A percentile compares a stretch with the other conserved stretches of the same genome.
These are phyloP conservation scores for Alternaria triticimaculans DNA, from an alignment of 2,329 filamentous ascomycete species.

Conservation along the genomic window DNA sequence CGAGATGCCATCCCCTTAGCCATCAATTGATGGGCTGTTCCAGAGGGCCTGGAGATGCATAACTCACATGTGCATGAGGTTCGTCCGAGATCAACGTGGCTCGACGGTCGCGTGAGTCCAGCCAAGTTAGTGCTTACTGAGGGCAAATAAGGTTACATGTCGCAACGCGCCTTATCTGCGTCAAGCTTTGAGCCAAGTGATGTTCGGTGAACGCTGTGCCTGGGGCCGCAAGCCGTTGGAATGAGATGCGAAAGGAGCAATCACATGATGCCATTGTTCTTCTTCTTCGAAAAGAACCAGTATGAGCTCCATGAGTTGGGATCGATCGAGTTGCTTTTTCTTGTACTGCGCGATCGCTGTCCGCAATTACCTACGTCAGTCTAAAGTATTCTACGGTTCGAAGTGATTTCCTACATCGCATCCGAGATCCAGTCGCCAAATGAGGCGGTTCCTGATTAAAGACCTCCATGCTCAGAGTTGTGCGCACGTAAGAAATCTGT, in stretches of 20 bases:
- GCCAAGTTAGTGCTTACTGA: not conserved
- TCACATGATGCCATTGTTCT: not conserved
- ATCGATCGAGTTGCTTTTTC: not conserved
- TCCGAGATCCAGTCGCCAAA: not conserved
- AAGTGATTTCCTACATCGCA: not conserved
- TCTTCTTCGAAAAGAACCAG: not conserved
- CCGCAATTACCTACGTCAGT: not conserved
- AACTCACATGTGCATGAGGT: not conserved
- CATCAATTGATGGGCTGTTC: not conserved
- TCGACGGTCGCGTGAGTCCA: not conserved
- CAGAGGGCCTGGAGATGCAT: not conserved
- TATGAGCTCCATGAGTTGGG: not conserved
- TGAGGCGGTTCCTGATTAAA: not conserved
- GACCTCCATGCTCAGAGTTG: not conserved
- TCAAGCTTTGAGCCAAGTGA: not conserved
- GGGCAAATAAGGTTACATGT: not conserved
- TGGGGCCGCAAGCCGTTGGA: not conserved
- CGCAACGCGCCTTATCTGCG: not conserved
- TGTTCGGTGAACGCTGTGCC: not conserved
- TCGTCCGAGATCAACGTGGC: not conserved
- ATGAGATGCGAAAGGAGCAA: not conserved
- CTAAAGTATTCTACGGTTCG: not conserved
- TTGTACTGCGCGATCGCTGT: not conserved
- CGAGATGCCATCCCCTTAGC: not conserved
- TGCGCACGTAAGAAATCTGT: not conserved